Evolutionary conservation across 176 grass and related monocot genomes (phyloP), one percentile per base, ranked within the genome.

Genomic region (Alopecurus myosuroides): DNA sequence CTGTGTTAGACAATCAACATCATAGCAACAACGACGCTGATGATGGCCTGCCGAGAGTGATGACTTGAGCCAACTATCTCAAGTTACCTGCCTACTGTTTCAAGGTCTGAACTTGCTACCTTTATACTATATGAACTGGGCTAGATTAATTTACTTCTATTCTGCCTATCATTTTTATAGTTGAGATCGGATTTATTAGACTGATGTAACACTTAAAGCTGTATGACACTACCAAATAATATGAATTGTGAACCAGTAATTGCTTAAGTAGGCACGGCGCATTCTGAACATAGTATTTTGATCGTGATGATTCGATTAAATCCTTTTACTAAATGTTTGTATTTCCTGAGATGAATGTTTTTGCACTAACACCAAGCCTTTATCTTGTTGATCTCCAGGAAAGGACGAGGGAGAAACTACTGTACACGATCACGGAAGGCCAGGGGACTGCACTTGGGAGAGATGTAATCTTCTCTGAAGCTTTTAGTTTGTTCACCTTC

Each of bases 41-140:
- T 30, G 44, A 88, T 78, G 91, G 91, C 68, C 89, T 99, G 84
- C 97, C 97, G 0, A 99, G 97, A 67, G 97, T 99, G 81, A 99
- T 99, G 97, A 99, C 97, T 65, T 99, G 97, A 18, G 91, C 90
- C 67, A 99, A 99, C 88, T 99, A 99, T 86, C 94, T 99, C 9
- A 99, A 99, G 78, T 88, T 99, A 74, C 97, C 97, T 84, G 84
- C 91, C 58, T 99, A 99, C 82, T 92, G 91, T 76, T 94, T 91
- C 2, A 99, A 99, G 94, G 97, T 99, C 68, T 67, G 80, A 58
- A 56, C 46, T 68, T 20, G 5, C 57, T 31, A 35, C 22, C 48
- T 45, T 45, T 45, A 19, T 71, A 8, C 11, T 80, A 74, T 75
- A 19, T 35, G 42, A 88, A 72, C 11, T 53, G 13, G 52, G 13